phyloP scores from a whole-genome alignment of 345 rosid species.

The Populus ilicifolia region DNA sequence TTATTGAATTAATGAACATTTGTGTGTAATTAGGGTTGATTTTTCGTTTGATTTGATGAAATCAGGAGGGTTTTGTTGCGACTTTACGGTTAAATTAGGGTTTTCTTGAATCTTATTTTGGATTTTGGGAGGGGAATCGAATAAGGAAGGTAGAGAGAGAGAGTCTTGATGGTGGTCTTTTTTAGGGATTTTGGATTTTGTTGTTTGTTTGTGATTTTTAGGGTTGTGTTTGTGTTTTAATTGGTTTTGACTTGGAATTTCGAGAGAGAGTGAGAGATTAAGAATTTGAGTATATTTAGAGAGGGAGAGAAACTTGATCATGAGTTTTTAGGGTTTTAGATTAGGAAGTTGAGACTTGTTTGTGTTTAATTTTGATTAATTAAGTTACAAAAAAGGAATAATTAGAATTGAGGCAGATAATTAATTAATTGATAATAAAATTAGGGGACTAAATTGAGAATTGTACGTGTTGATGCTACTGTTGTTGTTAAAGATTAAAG shows the following conservation, averaged over 20 bases:
- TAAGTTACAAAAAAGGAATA: background rate
- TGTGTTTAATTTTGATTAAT: background rate
- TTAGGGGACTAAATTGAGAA: background rate
- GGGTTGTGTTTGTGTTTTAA: background rate
- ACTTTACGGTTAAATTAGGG: background rate
- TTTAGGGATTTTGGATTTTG: no score
- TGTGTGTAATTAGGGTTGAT: background rate
- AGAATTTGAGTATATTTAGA: background rate
- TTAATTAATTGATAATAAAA: background rate
- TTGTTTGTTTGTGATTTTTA: background rate
- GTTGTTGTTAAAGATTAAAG: background rate
- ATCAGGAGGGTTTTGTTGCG: background rate
- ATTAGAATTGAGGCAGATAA: background rate
- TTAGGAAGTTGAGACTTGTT: background rate
- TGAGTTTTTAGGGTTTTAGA: background rate
- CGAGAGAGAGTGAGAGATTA: background rate
- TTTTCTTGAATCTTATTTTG: background rate
- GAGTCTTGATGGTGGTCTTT: no score
- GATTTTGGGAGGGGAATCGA: background rate
- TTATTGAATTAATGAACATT: background rate
- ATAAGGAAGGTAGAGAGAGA: background rate
- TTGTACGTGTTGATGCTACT: background rate
- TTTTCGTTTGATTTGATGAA: background rate
- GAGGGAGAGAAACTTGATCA: background rate
- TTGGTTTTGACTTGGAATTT: background rate